These are phyloP conservation scores for Dichotomocladium elegans DNA, from an alignment of 371 early-diverging fungal species.

Conservation along the genomic window DNA sequence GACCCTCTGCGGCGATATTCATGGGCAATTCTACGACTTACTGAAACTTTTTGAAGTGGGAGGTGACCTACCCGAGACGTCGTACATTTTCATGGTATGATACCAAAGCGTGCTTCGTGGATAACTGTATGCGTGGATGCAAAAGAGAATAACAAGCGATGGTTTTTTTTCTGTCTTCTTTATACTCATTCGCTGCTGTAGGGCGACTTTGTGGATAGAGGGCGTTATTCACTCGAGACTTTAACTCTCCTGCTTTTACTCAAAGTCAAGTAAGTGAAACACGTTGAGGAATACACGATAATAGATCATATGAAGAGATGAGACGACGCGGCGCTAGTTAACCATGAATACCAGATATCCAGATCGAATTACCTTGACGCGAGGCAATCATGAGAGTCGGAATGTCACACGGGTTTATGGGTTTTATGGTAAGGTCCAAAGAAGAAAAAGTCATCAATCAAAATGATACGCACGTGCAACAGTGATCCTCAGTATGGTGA, in stretches of 20 bases:
- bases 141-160: too few relatives aligned
- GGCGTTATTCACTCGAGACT: constrained; percentile 97
- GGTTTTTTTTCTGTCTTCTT: too few relatives aligned
- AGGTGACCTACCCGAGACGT: constrained; percentile 94
- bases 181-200: constrained; percentile 1
- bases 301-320: neutral
- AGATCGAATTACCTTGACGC: constrained; percentile 92
- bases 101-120: neutral
- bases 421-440: constrained; percentile 78
- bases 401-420: constrained; percentile 99
- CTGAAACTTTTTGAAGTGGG: constrained; percentile 97
- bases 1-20: constrained; percentile 97
- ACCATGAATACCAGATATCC: constrained; percentile 76
- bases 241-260: constrained; percentile 89
- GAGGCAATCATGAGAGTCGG: constrained; percentile 99
- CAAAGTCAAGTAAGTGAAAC: constrained; percentile 73
- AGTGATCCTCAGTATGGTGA: neutral
- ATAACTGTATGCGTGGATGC: too few relatives aligned
- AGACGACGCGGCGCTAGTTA: too few relatives aligned
- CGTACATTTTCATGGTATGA: constrained; percentile 94
- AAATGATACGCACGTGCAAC: too few relatives aligned
- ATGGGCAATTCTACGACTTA: constrained; percentile 99
- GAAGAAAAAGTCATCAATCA: neutral
- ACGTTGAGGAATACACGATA: too few relatives aligned
- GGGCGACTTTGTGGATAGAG: constrained; percentile 99